A percentile compares a stretch with the other conserved stretches of the same genome.
phyloP scores from a whole-genome alignment of 2,329 filamentous ascomycete species.

The Cryphonectria naterciae region DNA sequence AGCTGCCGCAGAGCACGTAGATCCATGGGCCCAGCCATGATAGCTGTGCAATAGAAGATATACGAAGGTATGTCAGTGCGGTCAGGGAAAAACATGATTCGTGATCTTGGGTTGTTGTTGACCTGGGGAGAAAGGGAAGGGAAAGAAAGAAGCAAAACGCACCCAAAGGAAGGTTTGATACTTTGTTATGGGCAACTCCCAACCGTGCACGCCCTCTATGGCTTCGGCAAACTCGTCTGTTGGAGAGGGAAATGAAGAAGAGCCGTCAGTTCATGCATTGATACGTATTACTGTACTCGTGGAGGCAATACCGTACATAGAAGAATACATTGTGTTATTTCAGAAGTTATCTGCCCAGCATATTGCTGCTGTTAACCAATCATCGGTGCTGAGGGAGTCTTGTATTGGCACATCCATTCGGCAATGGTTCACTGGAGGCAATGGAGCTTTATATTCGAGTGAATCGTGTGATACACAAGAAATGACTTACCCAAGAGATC shows the following conservation, averaged over 20 bases:
- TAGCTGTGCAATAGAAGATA: background rate
- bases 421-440: background rate
- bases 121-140: background rate
- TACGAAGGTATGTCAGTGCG: background rate
- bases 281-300: background rate
- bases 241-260: background rate
- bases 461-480: background rate
- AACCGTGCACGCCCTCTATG: background rate
- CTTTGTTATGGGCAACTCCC: background rate
- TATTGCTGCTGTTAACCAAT: background rate
- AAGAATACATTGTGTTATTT: background rate
- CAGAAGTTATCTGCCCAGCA: background rate
- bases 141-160: background rate
- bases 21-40: background rate
- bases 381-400: background rate
- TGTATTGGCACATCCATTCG: background rate
- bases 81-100: background rate
- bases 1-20: conserved; percentile 1
- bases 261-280: background rate
- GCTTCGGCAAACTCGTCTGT: background rate
- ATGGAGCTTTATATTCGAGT: background rate
- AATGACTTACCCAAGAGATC: background rate
- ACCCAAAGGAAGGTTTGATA: background rate
- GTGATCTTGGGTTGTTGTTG: too few relatives aligned
- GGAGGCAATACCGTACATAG: background rate